Conservation (phyloP, 208 protist genomes). For the Herpetomonas samuelpessoai region DNA sequence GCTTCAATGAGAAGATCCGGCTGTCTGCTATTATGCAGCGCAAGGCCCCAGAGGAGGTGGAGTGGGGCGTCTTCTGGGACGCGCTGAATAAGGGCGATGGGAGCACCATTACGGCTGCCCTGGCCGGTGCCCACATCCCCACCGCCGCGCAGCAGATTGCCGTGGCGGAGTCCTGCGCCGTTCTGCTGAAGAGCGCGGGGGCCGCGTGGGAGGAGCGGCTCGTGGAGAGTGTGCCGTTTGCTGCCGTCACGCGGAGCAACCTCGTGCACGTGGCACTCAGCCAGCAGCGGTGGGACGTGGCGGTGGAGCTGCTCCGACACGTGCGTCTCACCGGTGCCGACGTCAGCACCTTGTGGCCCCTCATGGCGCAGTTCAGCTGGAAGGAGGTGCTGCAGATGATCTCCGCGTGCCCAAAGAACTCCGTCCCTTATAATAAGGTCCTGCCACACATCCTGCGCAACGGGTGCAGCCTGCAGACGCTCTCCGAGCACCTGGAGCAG, state of each 20-base stretch:
- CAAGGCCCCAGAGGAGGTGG: constrained; percentile 74
- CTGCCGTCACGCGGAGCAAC: constrained; percentile 78
- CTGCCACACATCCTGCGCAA: constrained; percentile 67
- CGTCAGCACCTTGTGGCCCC: constrained; percentile 63
- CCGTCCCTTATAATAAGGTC: constrained; percentile 70
- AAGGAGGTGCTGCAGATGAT: constrained; percentile 79
- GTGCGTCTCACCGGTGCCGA: constrained; percentile 60
- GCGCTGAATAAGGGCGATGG: constrained; percentile 82
- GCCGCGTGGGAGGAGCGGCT: constrained; percentile 68
- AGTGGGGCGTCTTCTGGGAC: constrained; percentile 87
- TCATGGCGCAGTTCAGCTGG: constrained; percentile 76
- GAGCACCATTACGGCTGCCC: constrained; percentile 67
- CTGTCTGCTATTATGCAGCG: constrained; percentile 70
- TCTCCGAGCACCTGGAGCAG: constrained; percentile 86
- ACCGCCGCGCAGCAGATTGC: constrained; percentile 54
- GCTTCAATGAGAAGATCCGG: constrained; percentile 86
- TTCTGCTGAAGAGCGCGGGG: constrained; percentile 70
- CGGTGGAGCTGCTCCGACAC: constrained; percentile 73
- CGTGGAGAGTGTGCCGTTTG: constrained; percentile 77
- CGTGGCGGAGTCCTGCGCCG: constrained; percentile 83
- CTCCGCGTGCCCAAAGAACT: constrained; percentile 80
- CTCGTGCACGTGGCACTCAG: constrained; percentile 68
- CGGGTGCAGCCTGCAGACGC: constrained; percentile 75
- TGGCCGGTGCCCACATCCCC: constrained; percentile 48
- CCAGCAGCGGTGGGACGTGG: constrained; percentile 71